Percentiles rank a stretch among this genome's conserved stretches.
phyloP scores from a whole-genome alignment of 768 basidiomycete genomes.

The Phaeolepiota aurea region DNA sequence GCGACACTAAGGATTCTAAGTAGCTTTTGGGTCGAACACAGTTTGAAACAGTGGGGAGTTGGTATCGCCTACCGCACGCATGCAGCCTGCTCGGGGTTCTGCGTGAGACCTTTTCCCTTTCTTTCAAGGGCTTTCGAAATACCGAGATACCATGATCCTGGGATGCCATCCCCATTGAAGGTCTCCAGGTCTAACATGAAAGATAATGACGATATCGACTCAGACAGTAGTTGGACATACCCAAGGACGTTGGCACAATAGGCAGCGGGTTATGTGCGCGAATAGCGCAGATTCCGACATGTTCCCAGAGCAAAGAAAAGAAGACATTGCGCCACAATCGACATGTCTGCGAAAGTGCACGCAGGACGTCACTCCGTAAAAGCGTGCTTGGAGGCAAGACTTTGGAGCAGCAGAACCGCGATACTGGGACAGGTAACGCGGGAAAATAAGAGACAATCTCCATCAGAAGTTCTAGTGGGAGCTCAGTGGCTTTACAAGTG shows the following conservation, averaged over 20 bases:
- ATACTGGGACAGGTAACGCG: constrained; percentile 12
- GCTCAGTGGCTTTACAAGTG: constrained; percentile 11
- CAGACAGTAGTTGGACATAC: neutral
- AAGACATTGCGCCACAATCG: constrained; percentile 16
- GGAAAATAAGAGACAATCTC: constrained; percentile 22
- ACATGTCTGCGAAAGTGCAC: constrained; percentile 26
- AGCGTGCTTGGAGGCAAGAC: constrained; percentile 13
- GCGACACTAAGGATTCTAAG: constrained; percentile 12
- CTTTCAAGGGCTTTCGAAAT: constrained; percentile 15
- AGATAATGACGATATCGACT: neutral
- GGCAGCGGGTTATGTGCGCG: constrained; percentile 2
- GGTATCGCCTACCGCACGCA: constrained; percentile 14
- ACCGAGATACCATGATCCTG: constrained; percentile 13
- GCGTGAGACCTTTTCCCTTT: constrained; percentile 15
- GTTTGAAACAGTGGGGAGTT: neutral
- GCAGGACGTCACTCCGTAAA: constrained; percentile 18
- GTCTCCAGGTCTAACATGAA: constrained; percentile 1
- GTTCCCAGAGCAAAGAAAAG: constrained; percentile 20
- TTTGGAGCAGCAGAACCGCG: constrained; percentile 3
- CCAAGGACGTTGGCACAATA: neutral
- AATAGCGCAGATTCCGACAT: constrained; percentile 19
- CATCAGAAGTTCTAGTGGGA: constrained; percentile 20
- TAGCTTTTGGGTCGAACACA: constrained; percentile 9
- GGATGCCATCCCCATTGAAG: neutral
- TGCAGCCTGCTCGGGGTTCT: constrained; percentile 13